Percentiles rank a stretch among this genome's conserved stretches.
Conservation (phyloP, 768 basidiomycete genomes). For the Neoboletus subvelutipes region DNA sequence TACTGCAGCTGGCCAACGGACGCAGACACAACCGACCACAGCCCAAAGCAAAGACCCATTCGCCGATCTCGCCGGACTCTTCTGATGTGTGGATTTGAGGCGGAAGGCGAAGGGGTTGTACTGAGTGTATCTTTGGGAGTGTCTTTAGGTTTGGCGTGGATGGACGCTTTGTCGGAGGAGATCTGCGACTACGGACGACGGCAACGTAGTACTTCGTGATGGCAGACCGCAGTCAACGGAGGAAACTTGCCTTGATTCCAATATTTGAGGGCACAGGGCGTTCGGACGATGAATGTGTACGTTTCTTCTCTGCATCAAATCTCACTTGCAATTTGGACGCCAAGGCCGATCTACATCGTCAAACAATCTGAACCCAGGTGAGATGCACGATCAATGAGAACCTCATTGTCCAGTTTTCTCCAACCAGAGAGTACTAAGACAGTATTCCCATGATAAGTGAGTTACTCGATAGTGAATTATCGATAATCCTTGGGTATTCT, state of each 20-base stretch:
- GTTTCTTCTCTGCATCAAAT: constrained; percentile 11
- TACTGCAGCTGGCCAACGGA: constrained; percentile 16
- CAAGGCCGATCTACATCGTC: background rate
- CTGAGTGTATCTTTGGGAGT: background rate
- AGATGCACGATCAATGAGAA: background rate
- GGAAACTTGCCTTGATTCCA: background rate
- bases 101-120: background rate
- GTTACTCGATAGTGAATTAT: background rate
- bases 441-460: background rate
- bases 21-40: constrained; percentile 24
- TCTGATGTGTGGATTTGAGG: constrained; percentile 38
- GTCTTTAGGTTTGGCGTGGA: background rate
- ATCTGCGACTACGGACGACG: background rate
- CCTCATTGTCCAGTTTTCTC: background rate
- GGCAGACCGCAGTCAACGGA: background rate
- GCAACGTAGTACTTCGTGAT: background rate
- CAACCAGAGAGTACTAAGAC: background rate
- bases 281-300: constrained; percentile 1
- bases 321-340: background rate
- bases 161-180: constrained; percentile 2
- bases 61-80: constrained; percentile 76
- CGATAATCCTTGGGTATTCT: background rate
- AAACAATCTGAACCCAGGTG: background rate
- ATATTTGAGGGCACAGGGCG: background rate
- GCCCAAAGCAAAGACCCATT: constrained; percentile 71